Conservation (phyloP, 768 basidiomycete genomes). For the Mycena floridula region DNA sequence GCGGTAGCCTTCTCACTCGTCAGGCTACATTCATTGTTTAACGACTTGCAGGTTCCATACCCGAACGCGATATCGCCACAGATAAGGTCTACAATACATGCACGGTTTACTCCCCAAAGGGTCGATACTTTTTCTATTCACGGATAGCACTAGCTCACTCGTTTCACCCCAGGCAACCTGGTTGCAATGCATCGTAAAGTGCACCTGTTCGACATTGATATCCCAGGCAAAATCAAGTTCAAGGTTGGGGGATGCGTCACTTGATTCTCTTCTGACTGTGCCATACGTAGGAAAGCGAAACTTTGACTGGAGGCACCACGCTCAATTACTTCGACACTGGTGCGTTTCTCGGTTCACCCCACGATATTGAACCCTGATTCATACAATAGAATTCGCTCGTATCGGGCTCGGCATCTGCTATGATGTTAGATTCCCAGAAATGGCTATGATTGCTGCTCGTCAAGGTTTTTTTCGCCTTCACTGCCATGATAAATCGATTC, state of each 20-base stretch:
- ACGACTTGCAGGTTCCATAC: constrained; percentile 76
- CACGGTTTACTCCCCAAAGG: constrained; percentile 82
- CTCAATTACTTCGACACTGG: constrained; percentile 87
- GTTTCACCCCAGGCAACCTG: constrained; percentile 59
- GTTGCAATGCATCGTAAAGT: constrained; percentile 89
- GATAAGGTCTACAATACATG: constrained; percentile 88
- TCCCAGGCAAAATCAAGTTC: constrained; percentile 87
- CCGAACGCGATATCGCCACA: constrained; percentile 61
- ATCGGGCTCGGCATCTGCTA: constrained; percentile 97
- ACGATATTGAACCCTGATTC: background rate
- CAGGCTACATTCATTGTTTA: background rate
- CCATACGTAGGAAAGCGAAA: constrained; percentile 72
- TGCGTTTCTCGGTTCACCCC: constrained; percentile 19
- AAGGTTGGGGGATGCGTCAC: constrained; percentile 46
- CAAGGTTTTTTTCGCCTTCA: constrained; percentile 44
- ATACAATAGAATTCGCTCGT: constrained; percentile 78
- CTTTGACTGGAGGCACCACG: constrained; percentile 67
- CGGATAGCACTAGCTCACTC: background rate
- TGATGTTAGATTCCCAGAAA: constrained; percentile 91
- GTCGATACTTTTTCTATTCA: constrained; percentile 24
- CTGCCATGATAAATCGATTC: background rate
- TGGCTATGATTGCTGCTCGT: constrained; percentile 86
- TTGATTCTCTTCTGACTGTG: background rate
- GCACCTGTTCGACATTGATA: constrained; percentile 97
- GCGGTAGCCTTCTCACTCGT: constrained; percentile 44